phyloP scores from a whole-genome alignment of 495 filamentous ascomycete species.

The Pyronema domesticum region DNA sequence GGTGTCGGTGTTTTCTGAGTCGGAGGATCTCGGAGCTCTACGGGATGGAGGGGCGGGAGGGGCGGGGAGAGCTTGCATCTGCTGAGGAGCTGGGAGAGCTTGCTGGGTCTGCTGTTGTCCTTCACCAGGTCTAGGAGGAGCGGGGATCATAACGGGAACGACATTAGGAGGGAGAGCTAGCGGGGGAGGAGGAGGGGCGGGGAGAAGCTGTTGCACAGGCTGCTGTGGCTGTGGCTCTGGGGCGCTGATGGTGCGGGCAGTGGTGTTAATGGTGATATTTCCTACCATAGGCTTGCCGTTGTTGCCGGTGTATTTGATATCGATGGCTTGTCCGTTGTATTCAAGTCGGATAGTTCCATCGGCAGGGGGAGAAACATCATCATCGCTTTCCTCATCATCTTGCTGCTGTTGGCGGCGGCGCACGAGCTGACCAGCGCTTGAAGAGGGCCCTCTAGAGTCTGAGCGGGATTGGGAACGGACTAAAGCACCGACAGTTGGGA shows the following conservation, averaged over 20 bases:
- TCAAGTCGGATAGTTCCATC: slow-evolving; percentile 17
- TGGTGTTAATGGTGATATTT: slow-evolving; percentile 23
- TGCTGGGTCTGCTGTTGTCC: slow-evolving; percentile 3
- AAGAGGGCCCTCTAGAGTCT: slow-evolving; percentile 15
- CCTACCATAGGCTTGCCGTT: slow-evolving; percentile 20
- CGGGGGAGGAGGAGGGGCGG: slow-evolving; percentile 3
- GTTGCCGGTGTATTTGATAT: slow-evolving; percentile 17
- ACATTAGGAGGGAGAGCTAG: neutral
- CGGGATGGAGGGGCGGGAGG: neutral
- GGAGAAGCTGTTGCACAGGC: slow-evolving; percentile 1
- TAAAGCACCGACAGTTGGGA: slow-evolving; percentile 8
- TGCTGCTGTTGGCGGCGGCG: neutral
- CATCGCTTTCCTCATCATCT: neutral
- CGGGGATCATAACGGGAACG: slow-evolving; percentile 13
- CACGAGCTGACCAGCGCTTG: slow-evolving; percentile 7
- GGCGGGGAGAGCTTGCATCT: neutral
- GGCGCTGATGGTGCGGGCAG: slow-evolving; percentile 16
- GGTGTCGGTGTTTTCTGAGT: no score
- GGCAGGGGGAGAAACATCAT: neutral
- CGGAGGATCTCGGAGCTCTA: neutral
- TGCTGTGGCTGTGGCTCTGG: slow-evolving; percentile 5
- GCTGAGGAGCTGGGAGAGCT: slow-evolving; percentile 18
- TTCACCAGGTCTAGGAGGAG: slow-evolving; percentile 10
- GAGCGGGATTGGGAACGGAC: slow-evolving; percentile 22
- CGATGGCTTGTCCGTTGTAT: slow-evolving; percentile 19